phyloP scores from a whole-genome alignment of 768 basidiomycete genomes.

The Amyloporia xantha region DNA sequence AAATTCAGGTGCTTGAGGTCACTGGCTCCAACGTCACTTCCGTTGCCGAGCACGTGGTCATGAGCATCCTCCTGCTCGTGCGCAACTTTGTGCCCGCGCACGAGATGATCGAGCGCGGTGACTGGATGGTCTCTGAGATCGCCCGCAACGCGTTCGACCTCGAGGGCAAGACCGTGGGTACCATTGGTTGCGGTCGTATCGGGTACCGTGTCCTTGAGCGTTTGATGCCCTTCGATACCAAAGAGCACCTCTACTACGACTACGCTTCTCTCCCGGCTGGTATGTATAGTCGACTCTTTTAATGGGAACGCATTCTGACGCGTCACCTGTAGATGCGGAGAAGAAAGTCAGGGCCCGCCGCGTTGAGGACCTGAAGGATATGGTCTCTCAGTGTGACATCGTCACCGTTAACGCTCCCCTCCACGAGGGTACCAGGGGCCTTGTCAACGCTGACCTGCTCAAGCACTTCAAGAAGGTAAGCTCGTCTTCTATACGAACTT shows the following conservation, averaged over 20 bases:
- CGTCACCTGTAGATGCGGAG: slow-evolving; percentile 43
- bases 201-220: slow-evolving; percentile 85
- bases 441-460: slow-evolving; percentile 77
- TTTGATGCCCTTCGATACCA: slow-evolving; percentile 76
- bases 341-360: slow-evolving; percentile 64
- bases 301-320: neutral
- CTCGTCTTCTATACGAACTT: neutral
- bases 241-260: slow-evolving; percentile 88
- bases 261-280: slow-evolving; percentile 58
- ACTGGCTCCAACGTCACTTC: slow-evolving; percentile 88
- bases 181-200: slow-evolving; percentile 76
- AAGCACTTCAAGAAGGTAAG: slow-evolving; percentile 74
- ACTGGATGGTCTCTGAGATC: slow-evolving; percentile 82
- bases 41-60: slow-evolving; percentile 86
- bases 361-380: slow-evolving; percentile 72
- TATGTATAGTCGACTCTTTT: neutral
- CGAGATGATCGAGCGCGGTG: slow-evolving; percentile 82
- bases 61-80: slow-evolving; percentile 86
- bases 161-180: slow-evolving; percentile 88
- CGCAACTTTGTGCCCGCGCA: slow-evolving; percentile 87
- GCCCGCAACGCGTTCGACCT: slow-evolving; percentile 84
- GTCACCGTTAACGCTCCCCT: slow-evolving; percentile 83
- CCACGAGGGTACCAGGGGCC: slow-evolving; percentile 76
- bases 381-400: slow-evolving; percentile 54
- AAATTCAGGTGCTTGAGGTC: slow-evolving; percentile 62